phyloP scores from a whole-genome alignment of 2,329 filamentous ascomycete species.

The Claviceps quebecensis region DNA sequence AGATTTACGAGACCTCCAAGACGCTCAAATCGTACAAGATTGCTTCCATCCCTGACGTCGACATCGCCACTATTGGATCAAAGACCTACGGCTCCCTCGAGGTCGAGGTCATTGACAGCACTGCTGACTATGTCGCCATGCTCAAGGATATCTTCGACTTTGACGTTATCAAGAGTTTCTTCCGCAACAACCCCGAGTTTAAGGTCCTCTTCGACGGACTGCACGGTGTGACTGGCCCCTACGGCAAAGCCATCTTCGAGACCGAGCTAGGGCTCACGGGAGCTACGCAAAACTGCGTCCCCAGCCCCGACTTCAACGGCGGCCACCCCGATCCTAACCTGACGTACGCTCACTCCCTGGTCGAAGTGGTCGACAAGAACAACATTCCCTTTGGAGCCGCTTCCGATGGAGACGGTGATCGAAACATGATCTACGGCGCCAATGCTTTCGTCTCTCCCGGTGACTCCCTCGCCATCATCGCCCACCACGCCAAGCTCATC shows the following conservation, averaged over 20 bases:
- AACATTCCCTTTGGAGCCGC: slow-evolving; percentile 92
- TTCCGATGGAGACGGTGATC: slow-evolving; percentile 92
- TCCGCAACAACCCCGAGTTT: slow-evolving; percentile 76
- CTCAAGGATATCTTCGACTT: slow-evolving; percentile 99
- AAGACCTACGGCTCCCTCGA: slow-evolving; percentile 76
- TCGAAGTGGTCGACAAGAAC: slow-evolving; percentile 83
- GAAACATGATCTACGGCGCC: slow-evolving; percentile 99
- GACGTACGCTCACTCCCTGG: slow-evolving; percentile 87
- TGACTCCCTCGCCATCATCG: slow-evolving; percentile 95
- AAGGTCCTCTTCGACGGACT: slow-evolving; percentile 94
- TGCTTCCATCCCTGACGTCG: slow-evolving; percentile 70
- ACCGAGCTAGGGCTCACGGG: slow-evolving; percentile 74
- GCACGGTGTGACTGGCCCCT: slow-evolving; percentile 87
- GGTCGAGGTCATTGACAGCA: slow-evolving; percentile 91
- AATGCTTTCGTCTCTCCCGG: slow-evolving; percentile 93
- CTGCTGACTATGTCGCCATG: slow-evolving; percentile 82
- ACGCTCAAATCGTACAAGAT: slow-evolving; percentile 85
- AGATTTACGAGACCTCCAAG: slow-evolving; percentile 90
- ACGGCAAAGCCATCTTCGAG: slow-evolving; percentile 89
- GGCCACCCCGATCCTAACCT: slow-evolving; percentile 97
- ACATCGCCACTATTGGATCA: slow-evolving; percentile 69
- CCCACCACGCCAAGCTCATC: slow-evolving; percentile 89
- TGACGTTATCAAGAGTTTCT: slow-evolving; percentile 86
- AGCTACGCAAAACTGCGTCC: slow-evolving; percentile 78
- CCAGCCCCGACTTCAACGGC: slow-evolving; percentile 88